Evolutionary conservation across 2,329 filamentous ascomycete genomes (phyloP).

Genomic region (Trichoderma semiorbis): DNA sequence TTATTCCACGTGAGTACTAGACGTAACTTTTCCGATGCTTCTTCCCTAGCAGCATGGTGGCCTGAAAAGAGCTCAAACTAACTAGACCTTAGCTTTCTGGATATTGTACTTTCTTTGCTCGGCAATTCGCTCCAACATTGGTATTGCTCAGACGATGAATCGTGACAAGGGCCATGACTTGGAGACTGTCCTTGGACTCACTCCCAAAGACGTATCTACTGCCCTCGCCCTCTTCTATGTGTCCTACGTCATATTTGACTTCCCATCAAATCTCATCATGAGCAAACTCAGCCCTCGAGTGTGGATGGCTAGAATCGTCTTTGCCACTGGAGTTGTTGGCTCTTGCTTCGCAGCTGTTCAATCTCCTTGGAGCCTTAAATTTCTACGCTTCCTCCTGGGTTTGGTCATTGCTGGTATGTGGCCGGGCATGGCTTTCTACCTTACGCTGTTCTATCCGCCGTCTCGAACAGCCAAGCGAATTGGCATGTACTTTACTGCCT

Average conservation of each 20-base stretch:
- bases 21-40: background rate
- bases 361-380: constrained; percentile 80
- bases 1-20: constrained; percentile 50
- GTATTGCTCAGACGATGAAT: constrained; percentile 95
- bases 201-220: constrained; percentile 74
- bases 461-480: constrained; percentile 83
- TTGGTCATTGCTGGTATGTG: constrained; percentile 91
- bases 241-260: constrained; percentile 84
- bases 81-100: constrained; percentile 66
- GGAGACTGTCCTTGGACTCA: constrained; percentile 64
- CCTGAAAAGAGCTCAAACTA: background rate
- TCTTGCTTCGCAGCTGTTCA: constrained; percentile 79
- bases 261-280: constrained; percentile 87
- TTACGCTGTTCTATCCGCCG: constrained; percentile 88
- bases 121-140: constrained; percentile 86
- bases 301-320: constrained; percentile 90
- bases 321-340: constrained; percentile 81
- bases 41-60: too few species aligned
- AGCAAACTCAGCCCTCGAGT: constrained; percentile 76
- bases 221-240: constrained; percentile 88
- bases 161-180: constrained; percentile 66
- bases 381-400: constrained; percentile 81
- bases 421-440: constrained; percentile 91
- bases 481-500: constrained; percentile 83
- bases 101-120: constrained; percentile 87